A percentile compares a stretch with the other conserved stretches of the same genome.
These are phyloP conservation scores for Zasmidium cellare DNA, from an alignment of 2,329 filamentous ascomycete genomes.

Conservation along the genomic window DNA sequence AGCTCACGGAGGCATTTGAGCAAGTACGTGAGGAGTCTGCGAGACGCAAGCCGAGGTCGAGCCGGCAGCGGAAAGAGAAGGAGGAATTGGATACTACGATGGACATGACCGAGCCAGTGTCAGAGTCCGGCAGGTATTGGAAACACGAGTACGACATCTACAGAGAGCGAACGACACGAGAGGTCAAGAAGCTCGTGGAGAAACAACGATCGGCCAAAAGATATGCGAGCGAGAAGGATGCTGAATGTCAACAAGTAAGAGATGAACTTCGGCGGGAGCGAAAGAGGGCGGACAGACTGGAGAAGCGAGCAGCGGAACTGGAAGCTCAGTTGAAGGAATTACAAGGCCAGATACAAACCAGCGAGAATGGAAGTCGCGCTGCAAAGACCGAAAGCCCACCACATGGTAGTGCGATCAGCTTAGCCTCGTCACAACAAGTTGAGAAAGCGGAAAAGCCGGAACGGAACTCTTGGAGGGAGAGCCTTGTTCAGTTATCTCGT, in stretches of 20 bases:
- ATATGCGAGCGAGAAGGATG: slow-evolving; percentile 75
- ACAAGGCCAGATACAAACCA: slow-evolving; percentile 30
- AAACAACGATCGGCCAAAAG: slow-evolving; percentile 80
- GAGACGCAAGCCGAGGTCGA: slow-evolving; percentile 25
- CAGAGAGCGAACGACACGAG: slow-evolving; percentile 67
- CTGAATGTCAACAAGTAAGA: slow-evolving; percentile 65
- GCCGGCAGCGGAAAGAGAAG: slow-evolving; percentile 33
- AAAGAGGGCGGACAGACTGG: slow-evolving; percentile 63
- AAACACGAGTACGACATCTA: slow-evolving; percentile 76
- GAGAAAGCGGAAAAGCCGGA: background rate
- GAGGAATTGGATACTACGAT: slow-evolving; percentile 64
- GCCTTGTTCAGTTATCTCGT: background rate
- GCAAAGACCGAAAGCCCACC: slow-evolving; percentile 7
- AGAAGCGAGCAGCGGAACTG: slow-evolving; percentile 62
- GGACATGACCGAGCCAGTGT: slow-evolving; percentile 72
- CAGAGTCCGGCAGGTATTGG: slow-evolving; percentile 76
- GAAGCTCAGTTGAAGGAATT: slow-evolving; percentile 57
- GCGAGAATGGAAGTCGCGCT: slow-evolving; percentile 6
- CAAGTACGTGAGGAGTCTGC: slow-evolving; percentile 44
- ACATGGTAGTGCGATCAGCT: background rate
- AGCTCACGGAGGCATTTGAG: slow-evolving; percentile 47
- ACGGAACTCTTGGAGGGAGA: slow-evolving; percentile 2
- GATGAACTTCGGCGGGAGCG: slow-evolving; percentile 69
- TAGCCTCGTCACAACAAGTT: background rate
- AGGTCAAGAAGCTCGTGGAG: slow-evolving; percentile 75